Percentiles rank a stretch among this genome's conserved stretches.
These are phyloP conservation scores for Epichloe brachyelytri DNA, from an alignment of 2,329 filamentous ascomycete genomes.

Conservation along the genomic window DNA sequence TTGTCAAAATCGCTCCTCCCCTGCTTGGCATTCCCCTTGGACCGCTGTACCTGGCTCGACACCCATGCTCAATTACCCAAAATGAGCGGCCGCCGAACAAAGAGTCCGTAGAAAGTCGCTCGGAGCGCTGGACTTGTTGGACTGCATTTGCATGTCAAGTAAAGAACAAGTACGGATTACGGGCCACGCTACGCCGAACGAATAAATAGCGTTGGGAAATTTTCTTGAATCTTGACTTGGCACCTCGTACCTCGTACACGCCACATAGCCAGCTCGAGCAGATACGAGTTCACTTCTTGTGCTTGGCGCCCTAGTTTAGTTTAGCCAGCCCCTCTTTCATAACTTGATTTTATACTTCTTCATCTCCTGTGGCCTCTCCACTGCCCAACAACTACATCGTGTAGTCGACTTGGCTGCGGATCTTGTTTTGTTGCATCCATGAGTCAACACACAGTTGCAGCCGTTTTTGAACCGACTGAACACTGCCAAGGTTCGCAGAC, in stretches of 20 bases:
- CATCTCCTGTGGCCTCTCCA: not conserved
- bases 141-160: too few relatives aligned
- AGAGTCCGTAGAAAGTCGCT: too few relatives aligned
- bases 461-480: conserved; percentile 1
- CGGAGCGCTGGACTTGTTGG: too few relatives aligned
- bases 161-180: too few relatives aligned
- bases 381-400: not conserved
- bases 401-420: conserved; percentile 1
- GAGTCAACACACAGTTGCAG: conserved; percentile 1
- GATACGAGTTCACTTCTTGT: not conserved
- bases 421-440: conserved; percentile 1
- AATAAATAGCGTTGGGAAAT: too few relatives aligned
- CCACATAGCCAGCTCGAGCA: not conserved
- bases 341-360: not conserved
- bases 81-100: not conserved
- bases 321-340: not conserved
- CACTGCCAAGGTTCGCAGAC: not conserved
- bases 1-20: not conserved
- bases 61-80: not conserved
- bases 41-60: not conserved
- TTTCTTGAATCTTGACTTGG: too few relatives aligned
- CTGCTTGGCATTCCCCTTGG: too few relatives aligned
- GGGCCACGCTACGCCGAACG: too few relatives aligned
- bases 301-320: not conserved
- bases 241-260: not conserved